Conservation (phyloP, 2,329 filamentous ascomycete species). For the Aspergillus sp. region DNA sequence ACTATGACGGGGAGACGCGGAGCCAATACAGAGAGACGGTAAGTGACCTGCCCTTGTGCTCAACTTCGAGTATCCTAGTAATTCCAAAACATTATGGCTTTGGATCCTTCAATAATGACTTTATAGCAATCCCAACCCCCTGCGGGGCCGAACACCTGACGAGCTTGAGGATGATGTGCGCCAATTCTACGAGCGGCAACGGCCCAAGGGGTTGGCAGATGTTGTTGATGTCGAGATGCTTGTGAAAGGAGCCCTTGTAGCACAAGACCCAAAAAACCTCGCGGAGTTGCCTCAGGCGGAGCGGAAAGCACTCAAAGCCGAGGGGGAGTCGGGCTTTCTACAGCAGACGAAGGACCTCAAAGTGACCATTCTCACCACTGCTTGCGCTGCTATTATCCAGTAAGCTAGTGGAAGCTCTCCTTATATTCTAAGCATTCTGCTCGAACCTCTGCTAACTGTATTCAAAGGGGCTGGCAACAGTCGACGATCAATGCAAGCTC, state of each 20-base stretch:
- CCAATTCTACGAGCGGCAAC: conserved; percentile 1
- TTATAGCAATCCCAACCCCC: conserved; percentile 3
- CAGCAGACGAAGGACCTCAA: conserved; percentile 16
- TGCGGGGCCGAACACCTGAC: conserved; percentile 1
- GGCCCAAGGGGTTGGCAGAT: not conserved
- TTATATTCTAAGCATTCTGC: not conserved
- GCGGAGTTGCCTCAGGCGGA: conserved; percentile 4
- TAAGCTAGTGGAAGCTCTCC: conserved; percentile 4
- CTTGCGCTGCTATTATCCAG: conserved; percentile 25
- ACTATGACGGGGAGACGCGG: no score
- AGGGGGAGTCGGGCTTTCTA: conserved; percentile 1
- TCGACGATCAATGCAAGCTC: conserved; percentile 21
- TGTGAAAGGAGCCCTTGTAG: conserved; percentile 10
- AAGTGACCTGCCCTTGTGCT: not conserved
- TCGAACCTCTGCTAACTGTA: not conserved
- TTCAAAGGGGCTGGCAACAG: conserved; percentile 22
- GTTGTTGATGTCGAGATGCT: conserved; percentile 10
- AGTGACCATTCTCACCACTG: conserved; percentile 19
- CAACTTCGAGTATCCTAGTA: not conserved
- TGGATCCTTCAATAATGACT: not conserved
- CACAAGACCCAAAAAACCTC: conserved; percentile 1
- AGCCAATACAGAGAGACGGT: not conserved
- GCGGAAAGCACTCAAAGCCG: not conserved
- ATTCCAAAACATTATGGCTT: no score
- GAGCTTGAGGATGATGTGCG: conserved; percentile 9